Evolutionary conservation across 306 rosid genomes (phyloP).

Genomic region (Cicer yamashitae): DNA sequence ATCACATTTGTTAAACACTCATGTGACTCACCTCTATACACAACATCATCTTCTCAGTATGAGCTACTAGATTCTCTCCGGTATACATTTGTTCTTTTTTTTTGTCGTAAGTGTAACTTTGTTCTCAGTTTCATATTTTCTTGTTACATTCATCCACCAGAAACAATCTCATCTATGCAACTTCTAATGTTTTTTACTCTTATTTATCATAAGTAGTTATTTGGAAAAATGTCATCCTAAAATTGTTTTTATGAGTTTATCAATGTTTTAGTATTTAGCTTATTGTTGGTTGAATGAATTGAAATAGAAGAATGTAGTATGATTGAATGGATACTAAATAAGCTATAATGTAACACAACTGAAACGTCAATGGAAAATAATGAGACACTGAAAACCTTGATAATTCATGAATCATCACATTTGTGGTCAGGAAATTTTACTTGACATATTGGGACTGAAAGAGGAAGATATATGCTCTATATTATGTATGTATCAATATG

Average conservation of each 20-base stretch:
- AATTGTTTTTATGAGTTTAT: slow-evolving; percentile 11
- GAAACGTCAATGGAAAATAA: neutral
- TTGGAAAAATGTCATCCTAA: slow-evolving; percentile 4
- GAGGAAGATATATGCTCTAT: slow-evolving; percentile 6
- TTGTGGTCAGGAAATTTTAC: neutral
- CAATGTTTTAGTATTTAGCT: slow-evolving; percentile 5
- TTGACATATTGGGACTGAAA: neutral
- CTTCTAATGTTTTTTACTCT: slow-evolving; percentile 17
- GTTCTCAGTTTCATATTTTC: neutral
- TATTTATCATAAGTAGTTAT: slow-evolving; percentile 18
- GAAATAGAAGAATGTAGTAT: slow-evolving; percentile 26
- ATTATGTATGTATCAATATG: slow-evolving; percentile 25
- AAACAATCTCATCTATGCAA: slow-evolving; percentile 5
- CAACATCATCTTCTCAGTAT: slow-evolving; percentile 4
- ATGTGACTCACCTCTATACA: no score
- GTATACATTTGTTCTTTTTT: neutral
- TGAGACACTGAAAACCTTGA: slow-evolving; percentile 18
- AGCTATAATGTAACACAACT: neutral
- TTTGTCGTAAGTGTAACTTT: no score
- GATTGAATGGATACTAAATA: slow-evolving; percentile 1
- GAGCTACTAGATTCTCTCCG: slow-evolving; percentile 4
- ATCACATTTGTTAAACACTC: neutral
- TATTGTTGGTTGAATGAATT: slow-evolving; percentile 23
- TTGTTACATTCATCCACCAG: neutral
- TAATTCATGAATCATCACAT: slow-evolving; percentile 20